Conservation (phyloP, 169 alveolate species). For the Plasmodium falciparum region DNA sequence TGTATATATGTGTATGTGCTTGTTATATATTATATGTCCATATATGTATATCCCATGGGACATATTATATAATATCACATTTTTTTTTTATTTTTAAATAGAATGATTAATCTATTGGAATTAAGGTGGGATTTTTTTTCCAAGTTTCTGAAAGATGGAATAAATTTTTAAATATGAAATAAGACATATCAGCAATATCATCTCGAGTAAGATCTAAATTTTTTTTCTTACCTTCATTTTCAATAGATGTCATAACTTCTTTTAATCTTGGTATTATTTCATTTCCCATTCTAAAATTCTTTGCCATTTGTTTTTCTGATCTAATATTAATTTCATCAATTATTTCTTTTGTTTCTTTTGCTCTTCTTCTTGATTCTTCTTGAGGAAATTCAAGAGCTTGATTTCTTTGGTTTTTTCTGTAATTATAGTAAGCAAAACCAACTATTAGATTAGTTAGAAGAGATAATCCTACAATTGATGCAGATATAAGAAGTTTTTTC, state of each 20-base stretch:
- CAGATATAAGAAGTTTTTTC: constrained; percentile 19
- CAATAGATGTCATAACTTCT: constrained; percentile 12
- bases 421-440: constrained; percentile 27
- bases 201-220: constrained; percentile 5
- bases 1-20: no score
- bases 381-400: background rate
- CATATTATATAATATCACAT: no score
- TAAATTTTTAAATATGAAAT: constrained; percentile 29
- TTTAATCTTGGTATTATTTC: constrained; percentile 12
- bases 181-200: constrained; percentile 37
- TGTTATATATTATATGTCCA: no score
- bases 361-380: background rate
- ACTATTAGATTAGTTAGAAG: constrained; percentile 16
- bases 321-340: background rate
- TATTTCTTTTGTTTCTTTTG: constrained; percentile 6
- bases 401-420: constrained; percentile 1
- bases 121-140: constrained; percentile 32
- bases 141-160: constrained; percentile 21
- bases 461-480: constrained; percentile 22
- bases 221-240: constrained; percentile 36
- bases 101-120: constrained; percentile 1
- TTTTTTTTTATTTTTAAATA: no score
- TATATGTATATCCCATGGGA: no score
- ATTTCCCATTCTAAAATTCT: background rate
- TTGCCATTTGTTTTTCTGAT: constrained; percentile 33